phyloP scores from a whole-genome alignment of 768 basidiomycete genomes.

The Piloderma croceum region DNA sequence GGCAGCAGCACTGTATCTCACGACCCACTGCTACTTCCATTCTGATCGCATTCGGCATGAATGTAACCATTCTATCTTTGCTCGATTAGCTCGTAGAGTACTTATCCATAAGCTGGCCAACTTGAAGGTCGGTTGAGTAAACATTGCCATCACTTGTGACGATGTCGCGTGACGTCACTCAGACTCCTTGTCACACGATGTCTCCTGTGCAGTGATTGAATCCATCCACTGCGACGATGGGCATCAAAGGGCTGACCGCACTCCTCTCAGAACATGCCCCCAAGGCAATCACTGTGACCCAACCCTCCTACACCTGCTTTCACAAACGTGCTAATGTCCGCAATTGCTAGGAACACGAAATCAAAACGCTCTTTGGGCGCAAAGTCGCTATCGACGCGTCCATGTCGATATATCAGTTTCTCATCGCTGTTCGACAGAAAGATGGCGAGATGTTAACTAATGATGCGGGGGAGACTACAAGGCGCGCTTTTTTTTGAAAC shows the following conservation, averaged over 20 bases:
- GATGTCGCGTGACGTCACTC: slow-evolving; percentile 5
- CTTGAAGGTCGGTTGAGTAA: too few species aligned
- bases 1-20: too few species aligned
- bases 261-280: slow-evolving; percentile 90
- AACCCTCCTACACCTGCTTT: neutral
- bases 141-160: too few species aligned
- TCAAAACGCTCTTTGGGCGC: slow-evolving; percentile 94
- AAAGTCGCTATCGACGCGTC: slow-evolving; percentile 99
- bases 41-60: too few species aligned
- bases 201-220: too few species aligned
- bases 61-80: too few species aligned
- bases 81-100: too few species aligned
- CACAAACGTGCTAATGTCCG: neutral
- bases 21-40: too few species aligned
- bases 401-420: slow-evolving; percentile 95
- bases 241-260: slow-evolving; percentile 93
- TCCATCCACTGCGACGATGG: slow-evolving; percentile 44
- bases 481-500: slow-evolving; percentile 25
- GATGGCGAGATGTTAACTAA: slow-evolving; percentile 97
- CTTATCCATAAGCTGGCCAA: too few species aligned
- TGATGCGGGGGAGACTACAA: slow-evolving; percentile 96
- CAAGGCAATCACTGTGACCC: slow-evolving; percentile 52
- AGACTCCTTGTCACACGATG: too few species aligned
- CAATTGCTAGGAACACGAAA: slow-evolving; percentile 69
- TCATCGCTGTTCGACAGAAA: slow-evolving; percentile 93